Evolutionary conservation across 495 filamentous ascomycete genomes (phyloP).

Genomic region (Podospora comata): DNA sequence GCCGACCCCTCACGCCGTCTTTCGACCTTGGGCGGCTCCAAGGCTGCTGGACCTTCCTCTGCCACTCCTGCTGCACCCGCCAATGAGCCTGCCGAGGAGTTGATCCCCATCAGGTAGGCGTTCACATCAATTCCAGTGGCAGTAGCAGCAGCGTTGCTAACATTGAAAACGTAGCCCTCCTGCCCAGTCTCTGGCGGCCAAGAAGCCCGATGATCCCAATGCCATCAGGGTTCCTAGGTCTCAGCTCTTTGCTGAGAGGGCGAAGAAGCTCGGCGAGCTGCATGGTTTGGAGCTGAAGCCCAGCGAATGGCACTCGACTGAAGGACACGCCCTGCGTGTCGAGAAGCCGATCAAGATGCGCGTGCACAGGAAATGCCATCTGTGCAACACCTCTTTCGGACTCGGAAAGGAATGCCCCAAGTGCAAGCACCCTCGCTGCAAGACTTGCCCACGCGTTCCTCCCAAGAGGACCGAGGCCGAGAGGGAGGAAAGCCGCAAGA

Average conservation of each 20-base stretch:
- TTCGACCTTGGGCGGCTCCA: slow-evolving; percentile 18
- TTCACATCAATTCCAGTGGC: background rate
- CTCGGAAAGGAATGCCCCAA: slow-evolving; percentile 61
- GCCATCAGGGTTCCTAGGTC: slow-evolving; percentile 42
- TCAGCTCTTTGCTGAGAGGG: slow-evolving; percentile 63
- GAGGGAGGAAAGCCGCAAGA: slow-evolving; percentile 47
- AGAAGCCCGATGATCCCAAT: slow-evolving; percentile 23
- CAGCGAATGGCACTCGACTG: slow-evolving; percentile 61
- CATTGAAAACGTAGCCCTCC: slow-evolving; percentile 31
- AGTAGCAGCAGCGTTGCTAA: slow-evolving; percentile 14
- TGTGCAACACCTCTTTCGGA: slow-evolving; percentile 63
- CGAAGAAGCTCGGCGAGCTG: slow-evolving; percentile 67
- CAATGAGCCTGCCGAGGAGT: slow-evolving; percentile 10
- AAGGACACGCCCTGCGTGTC: slow-evolving; percentile 64
- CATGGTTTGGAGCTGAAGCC: slow-evolving; percentile 69
- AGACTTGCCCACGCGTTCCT: slow-evolving; percentile 73
- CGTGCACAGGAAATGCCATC: slow-evolving; percentile 78
- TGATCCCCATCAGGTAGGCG: slow-evolving; percentile 31
- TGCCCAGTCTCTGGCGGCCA: slow-evolving; percentile 27
- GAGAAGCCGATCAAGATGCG: slow-evolving; percentile 91
- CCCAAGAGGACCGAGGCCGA: slow-evolving; percentile 50
- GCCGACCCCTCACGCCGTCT: slow-evolving; percentile 40
- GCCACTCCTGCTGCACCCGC: slow-evolving; percentile 23
- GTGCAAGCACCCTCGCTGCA: slow-evolving; percentile 77
- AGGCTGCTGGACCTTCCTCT: slow-evolving; percentile 20